Base-by-base conservation (phyloP, 2,329 filamentous ascomycete genomes). In the Parascedosporium putredinis region DNA sequence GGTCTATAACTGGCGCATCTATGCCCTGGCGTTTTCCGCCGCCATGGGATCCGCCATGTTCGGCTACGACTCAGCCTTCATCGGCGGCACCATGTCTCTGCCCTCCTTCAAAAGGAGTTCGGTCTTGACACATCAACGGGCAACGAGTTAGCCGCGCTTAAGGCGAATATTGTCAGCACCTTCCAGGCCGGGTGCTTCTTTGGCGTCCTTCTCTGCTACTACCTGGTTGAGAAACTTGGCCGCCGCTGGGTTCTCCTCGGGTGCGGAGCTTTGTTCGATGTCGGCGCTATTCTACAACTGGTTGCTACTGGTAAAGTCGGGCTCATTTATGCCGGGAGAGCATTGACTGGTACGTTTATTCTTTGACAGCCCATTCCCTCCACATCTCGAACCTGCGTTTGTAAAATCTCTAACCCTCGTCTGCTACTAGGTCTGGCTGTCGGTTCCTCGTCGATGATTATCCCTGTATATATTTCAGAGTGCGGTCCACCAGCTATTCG, bases 131-230 rank as follows among this genome's bases (percentile, higher is more conserved):
- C 42, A 8, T 45, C 44, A 16, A 47, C 45, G 18, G 16, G 47
- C 4, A 42, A 34, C 5, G 44, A 49, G n/a, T 45, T 46, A 33
- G 50, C 52, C 34, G 48, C 50, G n/a, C 49, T 54, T 12, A 47
- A 51, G 7, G 50, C 51, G 20, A 63, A 64, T 45, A 64, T 64
- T 16, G 60, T 62, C 54, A 59, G 50, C 46, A 76, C 73, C 3
- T 78, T 44, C 67, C 87, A 91, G 64, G 87, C 86, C 9, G 86
- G 86, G 52, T 86, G 86, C 52, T 90, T 93, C 69, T 90, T 91
- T 57, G 86, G 87, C 46, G 79, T 82, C n/a, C 67, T 88, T 38
- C 74, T 77, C 52, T 83, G 81, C 51, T 89, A 85, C 56, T 72
- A 70, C 8, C 74, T 78, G 31, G 80, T 76, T 25, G 80, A 84